Evolutionary conservation across 108 stramenopile species (phyloP), one percentile per base, ranked within the genome.

Genomic region (Stephanodiscus triporus): DNA sequence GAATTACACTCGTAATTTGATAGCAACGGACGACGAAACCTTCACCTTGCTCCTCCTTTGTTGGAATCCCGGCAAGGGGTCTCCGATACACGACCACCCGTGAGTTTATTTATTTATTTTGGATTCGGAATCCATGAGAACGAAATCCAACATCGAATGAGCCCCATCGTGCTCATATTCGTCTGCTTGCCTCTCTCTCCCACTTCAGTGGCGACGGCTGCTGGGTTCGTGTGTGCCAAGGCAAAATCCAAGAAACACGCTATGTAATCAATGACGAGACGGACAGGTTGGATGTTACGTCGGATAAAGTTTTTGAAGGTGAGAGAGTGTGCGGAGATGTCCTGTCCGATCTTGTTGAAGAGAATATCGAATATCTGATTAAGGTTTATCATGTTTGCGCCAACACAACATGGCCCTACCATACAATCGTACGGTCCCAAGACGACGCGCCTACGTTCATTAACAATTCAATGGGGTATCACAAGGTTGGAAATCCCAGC

Each of bases 31-130:
- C 68, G 24, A 85, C 45, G 65, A 87, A 78, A 82, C 83, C 0
- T 97, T 88, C 72, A 94, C 95, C 5, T 73, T 96, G 47, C 76
- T 97, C 55, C 59, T 97, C 49, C 63, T 97, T 17, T 97, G 97
- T 83, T 97, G 97, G 97, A 95, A 88, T 71, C 85, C 95, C 22
- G 84, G 66, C 11, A 75, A 82, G 60, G 79, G 77, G 63, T 90
- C 89, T 6, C 90, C 86, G 5, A 89, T 92, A 68, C 92, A 91
- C 78, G 89, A 89, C 75, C 94, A 91, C 75, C 90, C 88, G 11
- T 59, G 30, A 59, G 58, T 59, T 13, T n/a, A n/a, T n/a, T n/a
- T n/a, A n/a, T n/a, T n/a, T n/a, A n/a, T n/a, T 34, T 54, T 26
- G 53, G 5, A 13, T 54, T 54, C 53, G 9, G 23, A n/a, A 26